Conservation (phyloP, 2,329 filamentous ascomycete genomes). For the Fusarium sp. region DNA sequence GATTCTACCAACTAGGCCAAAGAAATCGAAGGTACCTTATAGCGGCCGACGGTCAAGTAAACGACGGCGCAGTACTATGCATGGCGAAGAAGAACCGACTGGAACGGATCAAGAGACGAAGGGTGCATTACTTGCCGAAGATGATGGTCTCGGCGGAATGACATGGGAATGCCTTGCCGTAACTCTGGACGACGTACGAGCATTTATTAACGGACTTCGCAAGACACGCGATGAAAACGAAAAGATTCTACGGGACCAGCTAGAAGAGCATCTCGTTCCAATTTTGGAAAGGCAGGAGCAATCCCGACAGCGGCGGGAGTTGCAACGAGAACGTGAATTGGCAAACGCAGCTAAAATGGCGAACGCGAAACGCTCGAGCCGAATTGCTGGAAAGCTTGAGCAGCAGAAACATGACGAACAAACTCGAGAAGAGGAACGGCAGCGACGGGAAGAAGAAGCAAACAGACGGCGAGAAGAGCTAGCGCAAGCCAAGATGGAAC, state of each 20-base stretch:
- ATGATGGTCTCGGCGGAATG: conserved; percentile 78
- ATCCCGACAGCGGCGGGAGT: conserved; percentile 76
- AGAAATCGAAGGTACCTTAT: conserved; percentile 65
- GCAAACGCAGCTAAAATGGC: conserved; percentile 86
- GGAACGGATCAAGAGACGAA: conserved; percentile 54
- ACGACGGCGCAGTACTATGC: conserved; percentile 70
- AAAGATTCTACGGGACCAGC: conserved; percentile 76
- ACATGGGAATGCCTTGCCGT: conserved; percentile 94
- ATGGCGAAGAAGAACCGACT: conserved; percentile 49
- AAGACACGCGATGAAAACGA: conserved; percentile 88
- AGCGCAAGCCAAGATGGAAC: conserved; percentile 68
- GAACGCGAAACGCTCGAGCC: conserved; percentile 92
- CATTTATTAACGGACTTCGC: conserved; percentile 76
- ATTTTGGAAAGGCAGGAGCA: conserved; percentile 84
- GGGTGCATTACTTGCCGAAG: conserved; percentile 52
- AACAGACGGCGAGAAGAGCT: conserved; percentile 76
- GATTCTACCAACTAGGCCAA: conserved; percentile 75
- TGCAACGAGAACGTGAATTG: conserved; percentile 80
- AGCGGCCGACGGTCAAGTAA: conserved; percentile 77
- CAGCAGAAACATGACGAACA: conserved; percentile 80
- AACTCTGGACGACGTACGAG: conserved; percentile 79
- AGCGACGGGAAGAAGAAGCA: conserved; percentile 65
- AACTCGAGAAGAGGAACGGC: conserved; percentile 73
- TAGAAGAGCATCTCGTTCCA: conserved; percentile 84
- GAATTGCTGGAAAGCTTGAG: conserved; percentile 85